Evolutionary conservation across 495 filamentous ascomycete species (phyloP).

Genomic region (Hypoxylon rickii): DNA sequence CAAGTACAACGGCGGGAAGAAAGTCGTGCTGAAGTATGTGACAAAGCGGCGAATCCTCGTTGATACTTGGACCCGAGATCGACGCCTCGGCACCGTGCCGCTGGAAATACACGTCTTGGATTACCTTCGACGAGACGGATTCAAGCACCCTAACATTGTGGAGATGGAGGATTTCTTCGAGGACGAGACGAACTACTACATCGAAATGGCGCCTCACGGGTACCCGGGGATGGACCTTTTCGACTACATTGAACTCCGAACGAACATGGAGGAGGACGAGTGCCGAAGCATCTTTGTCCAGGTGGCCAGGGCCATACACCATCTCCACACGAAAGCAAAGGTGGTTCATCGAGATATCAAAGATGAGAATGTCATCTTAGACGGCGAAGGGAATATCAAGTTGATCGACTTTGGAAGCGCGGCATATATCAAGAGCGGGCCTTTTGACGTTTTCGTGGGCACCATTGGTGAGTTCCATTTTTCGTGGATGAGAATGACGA

Average conservation of each 20-base stretch:
- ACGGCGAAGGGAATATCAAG: slow-evolving; percentile 95
- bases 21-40: slow-evolving; percentile 95
- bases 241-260: slow-evolving; percentile 95
- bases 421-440: slow-evolving; percentile 96
- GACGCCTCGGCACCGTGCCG: slow-evolving; percentile 92
- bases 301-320: slow-evolving; percentile 84
- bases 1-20: slow-evolving; percentile 73
- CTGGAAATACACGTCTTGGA: slow-evolving; percentile 97
- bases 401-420: slow-evolving; percentile 98
- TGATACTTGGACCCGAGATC: slow-evolving; percentile 97
- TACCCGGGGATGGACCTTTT: slow-evolving; percentile 98
- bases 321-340: slow-evolving; percentile 86
- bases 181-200: slow-evolving; percentile 97
- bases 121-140: slow-evolving; percentile 83
- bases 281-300: slow-evolving; percentile 95
- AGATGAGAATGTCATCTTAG: slow-evolving; percentile 95
- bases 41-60: slow-evolving; percentile 97
- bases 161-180: slow-evolving; percentile 99
- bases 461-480: slow-evolving; percentile 79
- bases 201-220: slow-evolving; percentile 96
- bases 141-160: slow-evolving; percentile 93
- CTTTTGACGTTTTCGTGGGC: slow-evolving; percentile 98
- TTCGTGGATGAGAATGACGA: neutral
- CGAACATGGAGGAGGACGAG: slow-evolving; percentile 95
- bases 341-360: slow-evolving; percentile 99